These are phyloP conservation scores for Trichoderma hamatum DNA, from an alignment of 2,329 filamentous ascomycete species.

Conservation along the genomic window DNA sequence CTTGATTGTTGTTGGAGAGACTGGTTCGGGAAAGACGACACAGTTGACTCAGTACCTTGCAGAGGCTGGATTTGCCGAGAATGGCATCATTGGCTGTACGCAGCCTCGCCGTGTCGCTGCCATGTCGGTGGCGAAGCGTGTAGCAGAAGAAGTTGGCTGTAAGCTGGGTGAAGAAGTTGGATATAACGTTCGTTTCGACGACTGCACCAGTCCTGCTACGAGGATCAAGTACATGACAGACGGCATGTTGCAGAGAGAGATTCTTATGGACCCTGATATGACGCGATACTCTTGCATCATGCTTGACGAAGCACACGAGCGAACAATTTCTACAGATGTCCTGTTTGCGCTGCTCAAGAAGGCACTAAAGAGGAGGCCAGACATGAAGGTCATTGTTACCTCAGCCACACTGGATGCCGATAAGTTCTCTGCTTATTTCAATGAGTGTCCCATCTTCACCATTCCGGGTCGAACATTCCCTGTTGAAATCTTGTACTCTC, in stretches of 20 bases:
- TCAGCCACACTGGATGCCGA: conserved; percentile 96
- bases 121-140: conserved; percentile 96
- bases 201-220: conserved; percentile 83
- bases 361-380: conserved; percentile 79
- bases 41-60: conserved; percentile 94
- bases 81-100: conserved; percentile 92
- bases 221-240: conserved; percentile 99
- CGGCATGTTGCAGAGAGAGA: conserved; percentile 95
- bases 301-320: conserved; percentile 96
- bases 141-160: conserved; percentile 93
- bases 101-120: conserved; percentile 96
- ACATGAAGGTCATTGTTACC: conserved; percentile 94
- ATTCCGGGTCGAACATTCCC: conserved; percentile 95
- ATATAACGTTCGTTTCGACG: conserved; percentile 97
- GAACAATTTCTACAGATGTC: conserved; percentile 94
- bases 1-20: conserved; percentile 94
- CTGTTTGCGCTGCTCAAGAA: conserved; percentile 94
- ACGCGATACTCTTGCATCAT: conserved; percentile 94
- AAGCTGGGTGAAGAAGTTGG: conserved; percentile 89
- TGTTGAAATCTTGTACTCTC: conserved; percentile 92
- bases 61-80: conserved; percentile 84
- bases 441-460: conserved; percentile 93
- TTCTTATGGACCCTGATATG: conserved; percentile 87
- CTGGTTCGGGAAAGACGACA: conserved; percentile 95
- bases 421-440: conserved; percentile 96